Conservation (phyloP, 176 grass and related monocot genomes). For the Carex scoparia region DNA sequence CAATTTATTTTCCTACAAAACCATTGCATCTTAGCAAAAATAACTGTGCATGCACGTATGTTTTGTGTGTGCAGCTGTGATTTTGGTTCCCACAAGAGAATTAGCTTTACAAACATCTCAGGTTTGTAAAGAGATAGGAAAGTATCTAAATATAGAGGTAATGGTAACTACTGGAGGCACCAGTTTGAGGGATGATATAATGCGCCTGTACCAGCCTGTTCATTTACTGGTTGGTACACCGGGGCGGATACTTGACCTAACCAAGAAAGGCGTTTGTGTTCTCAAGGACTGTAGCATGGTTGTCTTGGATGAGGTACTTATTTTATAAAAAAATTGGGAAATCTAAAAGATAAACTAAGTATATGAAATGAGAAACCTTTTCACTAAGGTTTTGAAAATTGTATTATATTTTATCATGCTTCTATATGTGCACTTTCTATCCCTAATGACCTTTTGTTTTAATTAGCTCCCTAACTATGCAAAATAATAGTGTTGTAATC, state of each 20-base stretch:
- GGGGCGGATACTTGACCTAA: constrained; percentile 85
- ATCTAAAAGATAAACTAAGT: neutral
- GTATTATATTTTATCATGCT: neutral
- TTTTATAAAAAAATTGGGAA: neutral
- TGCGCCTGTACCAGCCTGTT: constrained; percentile 79
- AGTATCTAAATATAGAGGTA: constrained; percentile 83
- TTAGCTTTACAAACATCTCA: constrained; percentile 94
- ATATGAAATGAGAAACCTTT: neutral
- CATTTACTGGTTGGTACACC: constrained; percentile 94
- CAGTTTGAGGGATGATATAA: constrained; percentile 89
- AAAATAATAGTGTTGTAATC: neutral
- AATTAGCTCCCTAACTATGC: neutral
- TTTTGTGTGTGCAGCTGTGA: constrained; percentile 60
- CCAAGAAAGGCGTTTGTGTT: constrained; percentile 85
- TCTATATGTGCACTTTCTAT: neutral
- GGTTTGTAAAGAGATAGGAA: constrained; percentile 96
- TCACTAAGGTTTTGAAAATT: neutral
- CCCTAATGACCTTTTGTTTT: neutral
- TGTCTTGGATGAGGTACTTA: constrained; percentile 87
- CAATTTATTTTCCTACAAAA: neutral
- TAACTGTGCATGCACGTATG: neutral
- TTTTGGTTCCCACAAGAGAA: constrained; percentile 96
- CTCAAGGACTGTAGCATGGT: constrained; percentile 87
- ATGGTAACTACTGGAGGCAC: constrained; percentile 99
- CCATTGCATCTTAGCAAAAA: neutral